Evolutionary conservation across 2,329 filamentous ascomycete genomes (phyloP).

Genomic region (Sclerotinia subarctica): DNA sequence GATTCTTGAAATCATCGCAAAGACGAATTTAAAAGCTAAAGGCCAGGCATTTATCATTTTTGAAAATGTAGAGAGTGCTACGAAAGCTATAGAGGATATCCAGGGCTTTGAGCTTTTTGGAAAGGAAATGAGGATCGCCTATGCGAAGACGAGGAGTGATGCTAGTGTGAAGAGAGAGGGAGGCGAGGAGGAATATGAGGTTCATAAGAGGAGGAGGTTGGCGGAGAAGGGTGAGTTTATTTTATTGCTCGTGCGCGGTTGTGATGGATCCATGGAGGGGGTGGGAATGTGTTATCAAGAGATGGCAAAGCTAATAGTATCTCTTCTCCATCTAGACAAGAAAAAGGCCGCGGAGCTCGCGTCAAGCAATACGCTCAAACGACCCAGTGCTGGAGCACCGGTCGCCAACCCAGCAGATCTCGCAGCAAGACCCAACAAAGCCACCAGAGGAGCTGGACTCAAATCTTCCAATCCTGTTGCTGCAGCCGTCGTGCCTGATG

Average conservation of each 20-base stretch:
- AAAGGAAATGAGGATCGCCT: slow-evolving; percentile 81
- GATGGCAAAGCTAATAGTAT: not conserved
- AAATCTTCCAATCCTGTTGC: slow-evolving; percentile 69
- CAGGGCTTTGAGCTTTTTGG: slow-evolving; percentile 92
- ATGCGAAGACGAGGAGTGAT: slow-evolving; percentile 81
- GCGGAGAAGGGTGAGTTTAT: slow-evolving; percentile 76
- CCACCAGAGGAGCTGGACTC: slow-evolving; percentile 67
- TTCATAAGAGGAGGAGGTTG: slow-evolving; percentile 76
- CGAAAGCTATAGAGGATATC: slow-evolving; percentile 78
- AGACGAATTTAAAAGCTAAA: slow-evolving; percentile 86
- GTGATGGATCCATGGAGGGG: not conserved
- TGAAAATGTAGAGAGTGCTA: slow-evolving; percentile 74
- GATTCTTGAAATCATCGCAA: slow-evolving; percentile 80
- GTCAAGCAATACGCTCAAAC: slow-evolving; percentile 67
- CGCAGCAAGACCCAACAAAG: slow-evolving; percentile 62
- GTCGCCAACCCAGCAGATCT: slow-evolving; percentile 41
- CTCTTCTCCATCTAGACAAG: slow-evolving; percentile 47
- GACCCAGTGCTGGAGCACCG: slow-evolving; percentile 48
- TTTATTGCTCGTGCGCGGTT: not conserved
- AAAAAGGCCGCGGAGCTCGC: slow-evolving; percentile 71
- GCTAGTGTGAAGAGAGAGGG: slow-evolving; percentile 75
- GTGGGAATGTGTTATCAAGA: not conserved
- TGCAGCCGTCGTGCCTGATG: slow-evolving; percentile 82
- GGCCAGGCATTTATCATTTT: slow-evolving; percentile 96
- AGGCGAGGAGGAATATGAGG: slow-evolving; percentile 77